phyloP scores from a whole-genome alignment of 1,284 basidiomycete genomes.

The Rhodotorula sp. region DNA sequence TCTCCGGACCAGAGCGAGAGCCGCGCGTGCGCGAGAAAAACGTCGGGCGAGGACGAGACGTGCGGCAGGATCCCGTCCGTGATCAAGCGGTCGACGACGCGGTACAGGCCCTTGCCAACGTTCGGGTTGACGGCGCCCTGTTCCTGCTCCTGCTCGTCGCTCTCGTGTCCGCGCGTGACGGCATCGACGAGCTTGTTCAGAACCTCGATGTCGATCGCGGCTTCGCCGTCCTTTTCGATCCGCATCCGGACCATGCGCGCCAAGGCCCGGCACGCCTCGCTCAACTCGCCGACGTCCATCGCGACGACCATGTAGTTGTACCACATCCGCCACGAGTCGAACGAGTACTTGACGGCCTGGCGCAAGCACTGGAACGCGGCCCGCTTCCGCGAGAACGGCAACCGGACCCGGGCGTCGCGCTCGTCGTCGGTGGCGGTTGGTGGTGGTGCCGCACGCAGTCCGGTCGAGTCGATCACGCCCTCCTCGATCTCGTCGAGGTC shows the following conservation, averaged over 20 bases:
- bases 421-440: conserved; percentile 31
- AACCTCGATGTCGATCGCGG: conserved; percentile 75
- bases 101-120: conserved; percentile 64
- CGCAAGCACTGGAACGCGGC: conserved; percentile 93
- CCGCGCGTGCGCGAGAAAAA: conserved; percentile 78
- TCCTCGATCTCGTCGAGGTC: conserved; percentile 26
- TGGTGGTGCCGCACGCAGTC: not conserved
- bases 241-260: conserved; percentile 79
- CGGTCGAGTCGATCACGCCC: conserved; percentile 33
- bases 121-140: conserved; percentile 54
- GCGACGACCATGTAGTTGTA: conserved; percentile 94
- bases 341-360: conserved; percentile 76
- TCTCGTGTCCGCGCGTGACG: conserved; percentile 59
- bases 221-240: conserved; percentile 61
- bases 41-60: conserved; percentile 65
- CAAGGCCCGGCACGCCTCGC: conserved; percentile 81
- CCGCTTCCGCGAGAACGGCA: conserved; percentile 56
- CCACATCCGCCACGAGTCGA: conserved; percentile 98
- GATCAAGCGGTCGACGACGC: conserved; percentile 66
- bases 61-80: conserved; percentile 73
- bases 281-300: conserved; percentile 86
- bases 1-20: conserved; percentile 70
- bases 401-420: conserved; percentile 14
- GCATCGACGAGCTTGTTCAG: conserved; percentile 83
- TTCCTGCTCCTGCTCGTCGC: conserved; percentile 39